Evolutionary conservation across 768 basidiomycete genomes (phyloP).

Genomic region (Gymnopilus dilepis): DNA sequence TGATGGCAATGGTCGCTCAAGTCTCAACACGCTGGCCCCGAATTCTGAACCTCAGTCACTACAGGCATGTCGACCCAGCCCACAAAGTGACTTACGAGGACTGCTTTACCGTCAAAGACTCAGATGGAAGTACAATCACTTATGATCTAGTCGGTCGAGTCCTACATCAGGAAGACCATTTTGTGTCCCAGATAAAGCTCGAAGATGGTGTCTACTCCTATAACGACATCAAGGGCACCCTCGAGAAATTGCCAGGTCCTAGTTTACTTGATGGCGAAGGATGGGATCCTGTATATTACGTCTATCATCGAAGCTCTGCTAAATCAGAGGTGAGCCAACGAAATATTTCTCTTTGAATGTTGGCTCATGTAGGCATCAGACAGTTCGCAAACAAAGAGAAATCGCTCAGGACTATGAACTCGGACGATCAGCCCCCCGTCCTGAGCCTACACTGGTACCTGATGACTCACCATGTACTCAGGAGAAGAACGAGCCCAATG

Average conservation of each 20-base stretch:
- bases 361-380: not conserved
- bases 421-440: too few species aligned
- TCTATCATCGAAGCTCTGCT: conserved; percentile 12
- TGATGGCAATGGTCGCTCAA: not conserved
- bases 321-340: not conserved
- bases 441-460: too few species aligned
- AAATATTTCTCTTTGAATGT: not conserved
- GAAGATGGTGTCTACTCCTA: not conserved
- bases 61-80: not conserved
- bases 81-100: not conserved
- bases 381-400: not conserved
- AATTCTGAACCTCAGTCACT: conserved; percentile 1
- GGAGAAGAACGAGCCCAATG: too few species aligned
- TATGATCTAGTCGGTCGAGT: conserved; percentile 4
- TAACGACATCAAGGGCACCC: conserved; percentile 9
- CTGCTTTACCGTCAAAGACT: not conserved
- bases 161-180: conserved; percentile 4
- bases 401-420: not conserved
- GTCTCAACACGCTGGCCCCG: conserved; percentile 4
- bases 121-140: not conserved
- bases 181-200: conserved; percentile 2
- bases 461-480: too few species aligned
- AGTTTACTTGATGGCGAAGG: conserved; percentile 1
- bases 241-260: not conserved
- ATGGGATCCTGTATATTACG: not conserved